Conservation (phyloP, 1,284 basidiomycete genomes). For the Malassezia arunalokei region DNA sequence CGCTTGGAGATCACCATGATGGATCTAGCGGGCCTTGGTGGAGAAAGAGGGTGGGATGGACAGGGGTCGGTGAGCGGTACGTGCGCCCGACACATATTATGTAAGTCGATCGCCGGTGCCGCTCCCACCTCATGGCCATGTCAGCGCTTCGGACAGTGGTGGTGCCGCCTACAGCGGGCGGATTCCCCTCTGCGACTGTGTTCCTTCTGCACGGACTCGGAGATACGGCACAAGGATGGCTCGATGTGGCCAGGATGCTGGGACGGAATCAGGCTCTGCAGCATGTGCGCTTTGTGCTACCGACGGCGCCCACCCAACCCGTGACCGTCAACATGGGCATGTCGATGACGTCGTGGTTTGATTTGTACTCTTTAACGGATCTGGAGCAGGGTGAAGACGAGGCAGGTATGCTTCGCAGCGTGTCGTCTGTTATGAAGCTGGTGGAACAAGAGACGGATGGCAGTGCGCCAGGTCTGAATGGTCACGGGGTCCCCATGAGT, state of each 20-base stretch:
- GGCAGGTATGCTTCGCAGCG: slow-evolving; percentile 32
- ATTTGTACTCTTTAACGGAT: slow-evolving; percentile 31
- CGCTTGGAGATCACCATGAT: slow-evolving; percentile 45
- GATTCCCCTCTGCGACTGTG: slow-evolving; percentile 35
- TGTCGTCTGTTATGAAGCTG: slow-evolving; percentile 28
- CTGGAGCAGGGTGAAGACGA: slow-evolving; percentile 38
- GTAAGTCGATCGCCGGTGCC: too few relatives aligned
- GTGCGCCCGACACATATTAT: neutral
- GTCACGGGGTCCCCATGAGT: slow-evolving; percentile 24
- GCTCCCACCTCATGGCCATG: neutral
- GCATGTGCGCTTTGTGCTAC: slow-evolving; percentile 43
- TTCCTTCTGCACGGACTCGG: slow-evolving; percentile 43
- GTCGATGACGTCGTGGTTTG: slow-evolving; percentile 45
- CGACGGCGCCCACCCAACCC: slow-evolving; percentile 42
- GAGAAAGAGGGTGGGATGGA: neutral
- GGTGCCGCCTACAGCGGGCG: slow-evolving; percentile 32
- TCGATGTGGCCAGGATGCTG: slow-evolving; percentile 42
- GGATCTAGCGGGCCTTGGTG: neutral
- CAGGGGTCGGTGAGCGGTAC: neutral
- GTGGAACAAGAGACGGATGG: slow-evolving; percentile 38
- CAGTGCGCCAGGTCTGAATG: slow-evolving; percentile 25
- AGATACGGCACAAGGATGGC: slow-evolving; percentile 40
- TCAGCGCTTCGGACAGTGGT: slow-evolving; percentile 33
- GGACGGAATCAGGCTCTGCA: slow-evolving; percentile 31
- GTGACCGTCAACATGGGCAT: slow-evolving; percentile 44